phyloP scores from a whole-genome alignment of 2,329 filamentous ascomycete genomes.

The Venturia asperata region DNA sequence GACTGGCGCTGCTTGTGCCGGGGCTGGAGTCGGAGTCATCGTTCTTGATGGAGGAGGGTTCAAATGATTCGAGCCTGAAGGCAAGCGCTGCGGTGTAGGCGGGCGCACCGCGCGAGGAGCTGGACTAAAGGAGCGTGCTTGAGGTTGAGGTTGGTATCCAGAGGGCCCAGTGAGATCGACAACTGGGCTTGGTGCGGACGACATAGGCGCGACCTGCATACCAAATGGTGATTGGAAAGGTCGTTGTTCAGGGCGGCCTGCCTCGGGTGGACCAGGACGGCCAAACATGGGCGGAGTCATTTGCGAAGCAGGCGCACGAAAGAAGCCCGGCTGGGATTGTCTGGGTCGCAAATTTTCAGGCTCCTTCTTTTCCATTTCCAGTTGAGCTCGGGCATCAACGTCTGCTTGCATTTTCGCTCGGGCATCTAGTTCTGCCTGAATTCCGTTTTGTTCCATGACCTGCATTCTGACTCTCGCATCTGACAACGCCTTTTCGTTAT shows the following conservation, averaged over 20 bases:
- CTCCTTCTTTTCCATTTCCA: conserved; percentile 2
- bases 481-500: neutral
- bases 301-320: neutral
- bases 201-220: conserved; percentile 10
- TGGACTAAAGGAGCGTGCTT: conserved; percentile 5
- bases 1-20: conserved; percentile 22
- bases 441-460: neutral
- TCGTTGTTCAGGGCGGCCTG: neutral
- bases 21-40: conserved; percentile 14
- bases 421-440: neutral
- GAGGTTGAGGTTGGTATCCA: conserved; percentile 7
- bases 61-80: conserved; percentile 1
- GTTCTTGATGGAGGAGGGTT: conserved; percentile 12
- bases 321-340: neutral
- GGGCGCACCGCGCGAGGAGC: conserved; percentile 8
- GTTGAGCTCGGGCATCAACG: neutral
- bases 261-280: neutral
- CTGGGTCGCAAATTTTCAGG: neutral
- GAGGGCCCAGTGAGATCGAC: conserved; percentile 16
- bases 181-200: neutral
- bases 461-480: neutral
- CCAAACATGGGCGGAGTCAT: neutral
- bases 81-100: conserved; percentile 7
- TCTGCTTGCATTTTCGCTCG: conserved; percentile 11
- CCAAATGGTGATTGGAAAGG: neutral